Evolutionary conservation across 306 rosid genomes (phyloP).

Genomic region (Abrus precatorius): DNA sequence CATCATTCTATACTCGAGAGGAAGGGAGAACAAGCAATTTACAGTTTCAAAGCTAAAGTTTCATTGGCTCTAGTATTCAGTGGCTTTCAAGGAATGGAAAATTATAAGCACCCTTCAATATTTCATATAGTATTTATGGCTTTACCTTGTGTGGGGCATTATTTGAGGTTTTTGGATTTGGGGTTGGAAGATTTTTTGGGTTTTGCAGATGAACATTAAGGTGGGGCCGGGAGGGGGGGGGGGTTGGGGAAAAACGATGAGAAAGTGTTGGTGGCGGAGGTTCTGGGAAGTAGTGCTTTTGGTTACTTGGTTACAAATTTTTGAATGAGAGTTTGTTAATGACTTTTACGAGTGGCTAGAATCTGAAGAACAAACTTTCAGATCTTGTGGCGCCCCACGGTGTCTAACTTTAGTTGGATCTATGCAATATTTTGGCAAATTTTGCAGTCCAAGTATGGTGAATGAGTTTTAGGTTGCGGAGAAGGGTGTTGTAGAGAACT

Average conservation of each 20-base stretch:
- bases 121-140: too few relatives aligned
- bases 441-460: conserved; percentile 84
- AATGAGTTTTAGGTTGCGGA: conserved; percentile 93
- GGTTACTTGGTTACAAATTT: conserved; percentile 72
- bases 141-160: not conserved
- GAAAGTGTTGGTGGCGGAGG: conserved; percentile 68
- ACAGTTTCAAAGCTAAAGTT: too few relatives aligned
- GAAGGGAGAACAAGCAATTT: too few relatives aligned
- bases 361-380: conserved; percentile 85
- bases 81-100: too few relatives aligned
- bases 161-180: conserved; percentile 45
- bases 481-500: conserved; percentile 97
- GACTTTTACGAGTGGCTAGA: conserved; percentile 78
- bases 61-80: conserved; percentile 36
- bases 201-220: conserved; percentile 76
- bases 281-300: conserved; percentile 74
- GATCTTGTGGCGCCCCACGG: conserved; percentile 90
- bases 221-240: conserved; percentile 57
- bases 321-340: conserved; percentile 77
- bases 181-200: conserved; percentile 23
- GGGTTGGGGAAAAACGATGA: conserved; percentile 79
- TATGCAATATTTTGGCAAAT: conserved; percentile 96
- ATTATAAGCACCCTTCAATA: too few relatives aligned
- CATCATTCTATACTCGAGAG: too few relatives aligned
- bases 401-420: conserved; percentile 88